Evolutionary conservation across 176 grass and related monocot genomes (phyloP).

Genomic region (Cymbopogon citratus): DNA sequence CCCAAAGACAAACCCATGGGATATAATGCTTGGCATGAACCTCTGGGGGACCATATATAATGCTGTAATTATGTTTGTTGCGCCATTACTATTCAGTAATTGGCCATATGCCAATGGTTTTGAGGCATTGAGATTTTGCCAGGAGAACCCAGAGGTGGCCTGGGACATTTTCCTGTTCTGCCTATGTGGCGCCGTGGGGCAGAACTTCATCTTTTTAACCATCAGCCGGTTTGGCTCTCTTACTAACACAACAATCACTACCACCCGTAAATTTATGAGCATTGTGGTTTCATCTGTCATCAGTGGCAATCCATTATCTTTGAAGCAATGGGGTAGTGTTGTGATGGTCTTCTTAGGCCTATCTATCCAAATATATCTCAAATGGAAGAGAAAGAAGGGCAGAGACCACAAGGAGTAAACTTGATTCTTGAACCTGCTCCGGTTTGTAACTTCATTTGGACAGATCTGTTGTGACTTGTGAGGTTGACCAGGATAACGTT

Average conservation of each 20-base stretch:
- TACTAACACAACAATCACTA: constrained; percentile 96
- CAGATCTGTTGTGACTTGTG: constrained; percentile 19
- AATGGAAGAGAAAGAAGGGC: constrained; percentile 75
- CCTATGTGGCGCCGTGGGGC: constrained; percentile 74
- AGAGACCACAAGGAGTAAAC: constrained; percentile 43
- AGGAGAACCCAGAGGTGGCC: constrained; percentile 78
- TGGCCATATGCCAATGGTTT: constrained; percentile 85
- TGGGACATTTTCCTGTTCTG: constrained; percentile 92
- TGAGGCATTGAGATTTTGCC: constrained; percentile 76
- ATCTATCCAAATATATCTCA: constrained; percentile 77
- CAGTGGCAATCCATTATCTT: constrained; percentile 72
- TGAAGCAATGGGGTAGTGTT: constrained; percentile 78
- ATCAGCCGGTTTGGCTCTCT: constrained; percentile 93
- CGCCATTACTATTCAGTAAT: constrained; percentile 50
- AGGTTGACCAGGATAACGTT: constrained; percentile 6
- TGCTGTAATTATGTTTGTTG: constrained; percentile 74
- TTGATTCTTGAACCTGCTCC: not conserved
- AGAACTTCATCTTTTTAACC: constrained; percentile 99
- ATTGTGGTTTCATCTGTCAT: constrained; percentile 82
- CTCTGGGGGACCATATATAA: constrained; percentile 96
- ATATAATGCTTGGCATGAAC: constrained; percentile 99
- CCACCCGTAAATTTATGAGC: constrained; percentile 90
- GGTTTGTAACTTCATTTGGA: constrained; percentile 21
- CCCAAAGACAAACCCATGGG: constrained; percentile 91
- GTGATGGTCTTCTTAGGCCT: constrained; percentile 52